Conservation (phyloP, 371 early-diverging fungal species). For the Umbelopsis sp. region DNA sequence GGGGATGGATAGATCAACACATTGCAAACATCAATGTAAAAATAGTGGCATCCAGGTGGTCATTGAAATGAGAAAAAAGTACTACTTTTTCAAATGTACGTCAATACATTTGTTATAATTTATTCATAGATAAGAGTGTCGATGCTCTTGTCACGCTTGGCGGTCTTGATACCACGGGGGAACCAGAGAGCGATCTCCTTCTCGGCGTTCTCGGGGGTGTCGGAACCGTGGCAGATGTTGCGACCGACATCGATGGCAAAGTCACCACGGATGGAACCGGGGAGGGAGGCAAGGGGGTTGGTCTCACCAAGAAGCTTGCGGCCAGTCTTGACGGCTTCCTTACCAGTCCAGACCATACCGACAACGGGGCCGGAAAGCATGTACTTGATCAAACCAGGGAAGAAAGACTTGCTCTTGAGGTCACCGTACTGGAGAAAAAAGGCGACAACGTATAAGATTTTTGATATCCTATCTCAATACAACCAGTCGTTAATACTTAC, state of each 20-base stretch:
- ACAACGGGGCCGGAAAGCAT: constrained; percentile 91
- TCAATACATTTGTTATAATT: constrained; percentile 27
- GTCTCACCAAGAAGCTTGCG: constrained; percentile 97
- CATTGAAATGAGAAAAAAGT: background rate
- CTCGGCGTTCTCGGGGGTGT: constrained; percentile 97
- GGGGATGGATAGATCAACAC: background rate
- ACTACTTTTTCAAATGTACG: constrained; percentile 2
- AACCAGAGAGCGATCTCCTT: constrained; percentile 98
- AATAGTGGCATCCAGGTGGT: background rate
- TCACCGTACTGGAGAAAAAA: constrained; percentile 75
- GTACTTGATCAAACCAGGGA: constrained; percentile 91
- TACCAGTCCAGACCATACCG: constrained; percentile 96
- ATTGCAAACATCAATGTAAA: background rate
- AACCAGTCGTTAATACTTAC: constrained; percentile 28
- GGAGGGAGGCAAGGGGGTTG: constrained; percentile 90
- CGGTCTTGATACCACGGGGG: constrained; percentile 76
- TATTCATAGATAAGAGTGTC: constrained; percentile 84
- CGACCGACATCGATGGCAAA: constrained; percentile 91
- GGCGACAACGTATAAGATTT: background rate
- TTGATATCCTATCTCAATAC: too few relatives aligned
- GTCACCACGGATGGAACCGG: constrained; percentile 99
- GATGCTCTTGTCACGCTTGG: constrained; percentile 56
- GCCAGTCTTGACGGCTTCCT: constrained; percentile 96
- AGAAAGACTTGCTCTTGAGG: constrained; percentile 93
- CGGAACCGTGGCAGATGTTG: constrained; percentile 99